Evolutionary conservation across 768 basidiomycete genomes (phyloP).

Genomic region (Filobasidium wieringae): DNA sequence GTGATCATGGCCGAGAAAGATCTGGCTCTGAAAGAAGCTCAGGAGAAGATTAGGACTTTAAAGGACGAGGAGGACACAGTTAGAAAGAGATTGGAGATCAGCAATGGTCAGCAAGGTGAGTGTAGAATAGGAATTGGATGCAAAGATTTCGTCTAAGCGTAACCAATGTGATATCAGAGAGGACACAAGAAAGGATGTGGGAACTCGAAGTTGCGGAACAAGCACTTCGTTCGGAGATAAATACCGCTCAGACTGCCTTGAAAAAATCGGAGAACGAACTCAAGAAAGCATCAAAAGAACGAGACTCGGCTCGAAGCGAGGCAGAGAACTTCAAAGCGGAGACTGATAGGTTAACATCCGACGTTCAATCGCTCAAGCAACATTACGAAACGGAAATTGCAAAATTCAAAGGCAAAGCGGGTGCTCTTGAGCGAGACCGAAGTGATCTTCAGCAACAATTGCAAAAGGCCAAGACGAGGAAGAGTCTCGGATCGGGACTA

Average conservation of each 20-base stretch:
- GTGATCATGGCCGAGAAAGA: slow-evolving; percentile 3
- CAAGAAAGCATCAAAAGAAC: slow-evolving; percentile 63
- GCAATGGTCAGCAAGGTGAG: slow-evolving; percentile 31
- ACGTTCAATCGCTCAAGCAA: slow-evolving; percentile 61
- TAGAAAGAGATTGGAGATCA: slow-evolving; percentile 24
- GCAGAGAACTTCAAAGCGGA: slow-evolving; percentile 81
- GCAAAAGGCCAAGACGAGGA: slow-evolving; percentile 54
- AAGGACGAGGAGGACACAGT: slow-evolving; percentile 23
- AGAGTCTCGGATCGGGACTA: slow-evolving; percentile 18
- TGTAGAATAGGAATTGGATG: too few relatives aligned
- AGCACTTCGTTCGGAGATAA: slow-evolving; percentile 61
- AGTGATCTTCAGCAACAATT: slow-evolving; percentile 73
- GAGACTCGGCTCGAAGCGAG: slow-evolving; percentile 59
- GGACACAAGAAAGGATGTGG: slow-evolving; percentile 98
- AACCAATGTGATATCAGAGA: slow-evolving; percentile 52
- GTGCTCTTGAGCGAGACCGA: slow-evolving; percentile 81
- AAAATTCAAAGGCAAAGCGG: slow-evolving; percentile 72
- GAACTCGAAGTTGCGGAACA: slow-evolving; percentile 89
- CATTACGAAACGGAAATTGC: slow-evolving; percentile 95
- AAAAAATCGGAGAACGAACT: slow-evolving; percentile 70
- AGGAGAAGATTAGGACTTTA: slow-evolving; percentile 6
- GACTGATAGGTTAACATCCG: slow-evolving; percentile 54
- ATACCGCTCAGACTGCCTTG: slow-evolving; percentile 53
- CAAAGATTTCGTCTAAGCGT: too few relatives aligned
- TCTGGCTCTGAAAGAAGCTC: slow-evolving; percentile 7